phyloP scores from a whole-genome alignment of 257 asterid genomes.

The Rubia yunnanensis region DNA sequence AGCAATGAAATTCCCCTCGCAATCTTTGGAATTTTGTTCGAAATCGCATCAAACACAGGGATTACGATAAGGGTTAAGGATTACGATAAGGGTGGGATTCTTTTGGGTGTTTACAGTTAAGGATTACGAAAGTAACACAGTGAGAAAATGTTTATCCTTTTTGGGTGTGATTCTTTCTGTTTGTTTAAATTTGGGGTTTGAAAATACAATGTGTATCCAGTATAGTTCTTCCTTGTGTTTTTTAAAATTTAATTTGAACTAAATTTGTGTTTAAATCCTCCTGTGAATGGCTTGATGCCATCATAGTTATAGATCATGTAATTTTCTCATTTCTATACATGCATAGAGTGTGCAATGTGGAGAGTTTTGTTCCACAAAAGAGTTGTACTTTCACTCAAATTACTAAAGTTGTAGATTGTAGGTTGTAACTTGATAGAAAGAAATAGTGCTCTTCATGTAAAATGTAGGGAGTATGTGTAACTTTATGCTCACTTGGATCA shows the following conservation, averaged over 20 bases:
- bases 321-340: background rate
- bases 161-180: background rate
- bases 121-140: no score
- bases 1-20: no score
- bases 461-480: background rate
- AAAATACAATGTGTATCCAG: no score
- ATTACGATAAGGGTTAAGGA: no score
- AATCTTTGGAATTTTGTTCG: no score
- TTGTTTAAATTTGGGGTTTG: no score
- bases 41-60: no score
- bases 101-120: no score
- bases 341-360: background rate
- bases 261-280: background rate
- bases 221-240: background rate
- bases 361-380: background rate
- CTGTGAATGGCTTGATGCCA: background rate
- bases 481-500: background rate
- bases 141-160: conserved; percentile 5
- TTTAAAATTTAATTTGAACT: background rate
- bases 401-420: background rate
- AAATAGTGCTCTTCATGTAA: no score
- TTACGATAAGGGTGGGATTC: no score
- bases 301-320: background rate
- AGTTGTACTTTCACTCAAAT: background rate
- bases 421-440: background rate